Conservation (phyloP, 305 asterid species). For the Fraxinus sp. region DNA sequence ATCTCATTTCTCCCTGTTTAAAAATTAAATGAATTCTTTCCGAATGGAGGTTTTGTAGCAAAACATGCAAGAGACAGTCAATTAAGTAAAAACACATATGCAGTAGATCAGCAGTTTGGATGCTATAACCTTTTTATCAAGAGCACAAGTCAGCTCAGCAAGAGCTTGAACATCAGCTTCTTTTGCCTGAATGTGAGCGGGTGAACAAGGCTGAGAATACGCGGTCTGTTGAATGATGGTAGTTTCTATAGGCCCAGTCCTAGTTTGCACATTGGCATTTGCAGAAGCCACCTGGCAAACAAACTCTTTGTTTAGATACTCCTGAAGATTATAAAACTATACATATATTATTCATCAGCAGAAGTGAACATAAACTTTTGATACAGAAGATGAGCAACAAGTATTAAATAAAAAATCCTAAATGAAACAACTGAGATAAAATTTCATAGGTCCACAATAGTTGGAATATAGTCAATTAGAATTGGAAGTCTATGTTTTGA, state of each 20-base stretch:
- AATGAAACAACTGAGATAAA: constrained; percentile 1
- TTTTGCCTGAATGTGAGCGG: constrained; percentile 65
- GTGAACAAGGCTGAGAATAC: constrained; percentile 41
- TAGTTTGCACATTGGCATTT: constrained; percentile 41
- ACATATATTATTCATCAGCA: neutral
- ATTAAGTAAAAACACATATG: constrained; percentile 6
- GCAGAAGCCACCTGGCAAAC: constrained; percentile 50
- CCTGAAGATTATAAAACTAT: neutral
- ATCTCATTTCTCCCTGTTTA: neutral
- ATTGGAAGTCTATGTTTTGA: neutral
- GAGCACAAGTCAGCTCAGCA: constrained; percentile 74
- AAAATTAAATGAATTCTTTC: neutral
- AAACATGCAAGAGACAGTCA: neutral
- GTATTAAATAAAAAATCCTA: neutral
- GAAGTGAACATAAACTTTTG: neutral
- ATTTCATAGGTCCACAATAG: neutral
- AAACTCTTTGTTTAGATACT: constrained; percentile 25
- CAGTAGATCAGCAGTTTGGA: constrained; percentile 19
- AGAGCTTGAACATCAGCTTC: constrained; percentile 96
- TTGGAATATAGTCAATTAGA: neutral
- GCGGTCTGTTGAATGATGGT: constrained; percentile 39
- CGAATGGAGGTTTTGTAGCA: neutral
- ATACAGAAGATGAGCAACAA: neutral
- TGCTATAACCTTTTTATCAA: constrained; percentile 74
- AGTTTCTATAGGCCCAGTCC: constrained; percentile 42